These are phyloP conservation scores for Cryptococcus hybrid DNA, from an alignment of 1,284 basidiomycete species.

Conservation along the genomic window DNA sequence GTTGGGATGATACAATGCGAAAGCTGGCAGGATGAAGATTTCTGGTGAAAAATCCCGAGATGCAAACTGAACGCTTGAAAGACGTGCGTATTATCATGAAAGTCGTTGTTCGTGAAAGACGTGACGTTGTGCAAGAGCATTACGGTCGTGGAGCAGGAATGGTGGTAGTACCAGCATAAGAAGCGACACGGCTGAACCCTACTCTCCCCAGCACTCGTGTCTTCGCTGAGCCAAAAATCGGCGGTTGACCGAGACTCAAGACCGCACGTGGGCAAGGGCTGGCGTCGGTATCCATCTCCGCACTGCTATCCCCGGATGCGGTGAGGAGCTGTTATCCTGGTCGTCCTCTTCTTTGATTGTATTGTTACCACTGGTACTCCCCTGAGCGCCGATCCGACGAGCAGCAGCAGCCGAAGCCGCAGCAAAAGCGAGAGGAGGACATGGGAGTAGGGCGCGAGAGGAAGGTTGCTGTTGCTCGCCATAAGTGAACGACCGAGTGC, in stretches of 20 bases:
- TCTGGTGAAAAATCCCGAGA: no score
- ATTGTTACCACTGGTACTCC: constrained; percentile 4
- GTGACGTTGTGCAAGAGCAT: no score
- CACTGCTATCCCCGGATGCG: constrained; percentile 12
- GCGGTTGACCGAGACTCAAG: constrained; percentile 24
- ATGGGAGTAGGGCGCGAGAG: constrained; percentile 23
- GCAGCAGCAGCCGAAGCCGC: constrained; percentile 39
- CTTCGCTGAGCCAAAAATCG: constrained; percentile 44
- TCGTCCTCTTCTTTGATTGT: constrained; percentile 39
- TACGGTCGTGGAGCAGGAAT: neutral
- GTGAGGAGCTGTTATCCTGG: constrained; percentile 33
- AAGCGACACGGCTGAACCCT: constrained; percentile 19
- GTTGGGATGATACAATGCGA: constrained; percentile 7
- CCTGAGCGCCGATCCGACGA: constrained; percentile 18
- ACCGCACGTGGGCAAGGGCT: constrained; percentile 34
- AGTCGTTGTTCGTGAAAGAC: no score
- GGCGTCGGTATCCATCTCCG: constrained; percentile 14
- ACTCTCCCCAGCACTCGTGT: constrained; percentile 26
- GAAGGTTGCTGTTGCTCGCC: constrained; percentile 56
- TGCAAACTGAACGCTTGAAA: neutral
- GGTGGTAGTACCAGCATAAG: constrained; percentile 26
- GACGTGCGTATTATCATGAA: no score
- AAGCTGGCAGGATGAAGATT: neutral
- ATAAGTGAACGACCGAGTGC: constrained; percentile 84
- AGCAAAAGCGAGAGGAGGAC: constrained; percentile 42